These are phyloP conservation scores for Tetradesmus lagerheimii DNA, from an alignment of 139 green algal genomes.

Conservation along the genomic window DNA sequence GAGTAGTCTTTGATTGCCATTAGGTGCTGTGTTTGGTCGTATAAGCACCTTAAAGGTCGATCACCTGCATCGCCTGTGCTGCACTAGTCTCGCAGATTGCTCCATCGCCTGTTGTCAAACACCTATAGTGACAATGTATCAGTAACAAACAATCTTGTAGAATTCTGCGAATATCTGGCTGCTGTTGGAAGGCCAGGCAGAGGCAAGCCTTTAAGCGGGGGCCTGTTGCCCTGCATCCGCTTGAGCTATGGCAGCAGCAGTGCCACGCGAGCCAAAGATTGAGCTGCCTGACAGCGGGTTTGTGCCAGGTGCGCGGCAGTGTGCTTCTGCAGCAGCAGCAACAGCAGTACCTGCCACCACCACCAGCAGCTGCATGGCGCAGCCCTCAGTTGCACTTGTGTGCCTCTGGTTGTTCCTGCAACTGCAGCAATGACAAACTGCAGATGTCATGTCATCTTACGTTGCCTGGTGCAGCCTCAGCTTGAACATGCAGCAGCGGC, in stretches of 20 bases:
- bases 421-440: background rate
- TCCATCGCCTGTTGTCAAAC: too few relatives aligned
- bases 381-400: background rate
- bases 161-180: too few relatives aligned
- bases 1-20: too few relatives aligned
- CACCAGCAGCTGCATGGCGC: background rate
- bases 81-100: too few relatives aligned
- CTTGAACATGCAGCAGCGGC: background rate
- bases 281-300: background rate
- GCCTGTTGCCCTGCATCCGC: slow-evolving; percentile 1
- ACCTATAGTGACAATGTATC: too few relatives aligned
- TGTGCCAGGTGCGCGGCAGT: background rate
- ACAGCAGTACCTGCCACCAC: background rate
- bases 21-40: too few relatives aligned
- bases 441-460: background rate
- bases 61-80: background rate
- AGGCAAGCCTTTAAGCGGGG: background rate
- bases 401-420: background rate
- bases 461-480: background rate
- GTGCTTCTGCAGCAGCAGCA: background rate
- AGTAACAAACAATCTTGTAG: too few relatives aligned
- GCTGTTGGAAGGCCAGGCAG: too few relatives aligned
- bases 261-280: slow-evolving; percentile 6
- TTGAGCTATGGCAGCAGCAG: background rate
- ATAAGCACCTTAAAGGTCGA: background rate